Percentiles rank a stretch among this genome's conserved stretches.
Evolutionary conservation across 495 filamentous ascomycete genomes (phyloP).

Genomic region (Acidomyces sp.): DNA sequence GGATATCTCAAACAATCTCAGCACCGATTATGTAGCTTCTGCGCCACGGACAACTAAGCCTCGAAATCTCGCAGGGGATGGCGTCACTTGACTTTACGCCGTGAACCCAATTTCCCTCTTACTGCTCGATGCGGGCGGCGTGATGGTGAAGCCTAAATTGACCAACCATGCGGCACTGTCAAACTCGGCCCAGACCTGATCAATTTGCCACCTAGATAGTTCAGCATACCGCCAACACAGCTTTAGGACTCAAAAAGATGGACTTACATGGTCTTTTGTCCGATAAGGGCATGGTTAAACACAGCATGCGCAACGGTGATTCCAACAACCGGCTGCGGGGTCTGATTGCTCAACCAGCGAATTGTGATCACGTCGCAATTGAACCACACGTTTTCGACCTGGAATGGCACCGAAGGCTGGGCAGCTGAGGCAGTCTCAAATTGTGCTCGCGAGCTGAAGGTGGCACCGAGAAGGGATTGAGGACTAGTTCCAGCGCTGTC

Average conservation of each 20-base stretch:
- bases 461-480: not conserved
- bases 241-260: too few species aligned
- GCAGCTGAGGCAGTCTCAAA: conserved; percentile 6
- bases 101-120: conserved; percentile 6
- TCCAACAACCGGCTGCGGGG: conserved; percentile 3
- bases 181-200: conserved; percentile 9
- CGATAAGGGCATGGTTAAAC: not conserved
- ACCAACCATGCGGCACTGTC: conserved; percentile 4
- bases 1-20: too few species aligned
- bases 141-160: conserved; percentile 1
- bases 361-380: conserved; percentile 13
- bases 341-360: conserved; percentile 7
- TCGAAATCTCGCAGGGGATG: too few species aligned
- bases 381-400: conserved; percentile 9
- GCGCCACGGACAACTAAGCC: too few species aligned
- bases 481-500: conserved; percentile 2
- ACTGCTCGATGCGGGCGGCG: not conserved
- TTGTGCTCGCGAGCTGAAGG: conserved; percentile 7
- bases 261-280: not conserved
- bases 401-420: conserved; percentile 10
- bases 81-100: not conserved
- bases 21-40: too few species aligned
- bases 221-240: too few species aligned
- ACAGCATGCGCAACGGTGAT: conserved; percentile 4
- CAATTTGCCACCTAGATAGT: too few species aligned